Evolutionary conservation across 2,329 filamentous ascomycete genomes (phyloP), one percentile per base, ranked within the genome.

Genomic region (Diplodia seriata): DNA sequence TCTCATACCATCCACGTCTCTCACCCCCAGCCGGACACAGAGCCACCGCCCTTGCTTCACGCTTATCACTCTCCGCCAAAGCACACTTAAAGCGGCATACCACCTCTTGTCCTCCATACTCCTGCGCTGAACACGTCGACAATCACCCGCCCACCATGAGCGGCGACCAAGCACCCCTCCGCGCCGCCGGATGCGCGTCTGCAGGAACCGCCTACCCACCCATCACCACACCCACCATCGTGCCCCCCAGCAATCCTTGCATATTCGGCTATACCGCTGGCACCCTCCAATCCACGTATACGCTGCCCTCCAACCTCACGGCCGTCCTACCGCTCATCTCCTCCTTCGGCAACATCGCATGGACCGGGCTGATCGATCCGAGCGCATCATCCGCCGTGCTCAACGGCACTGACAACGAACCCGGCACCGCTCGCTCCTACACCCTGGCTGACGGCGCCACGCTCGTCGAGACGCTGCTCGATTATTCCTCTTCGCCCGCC

Each of bases 401-500:
- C 29, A 67, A 67, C 43, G 65, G 65, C 31, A 61, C 54, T 14
- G 33, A 54, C 65, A 43, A 59, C 54, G 49, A 56, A 47, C 55
- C 56, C 20, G 55, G 65, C 43, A 67, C 55, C 29, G 43, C 65
- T 11, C 54, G 65, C n/a, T n/a, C 38, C 20, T 67, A 67, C 55
- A 54, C 43, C 3, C 33, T 53, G 31, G 47, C 55, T 33, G 65
- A 57, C 33, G 65, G 55, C 65, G 55, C 55, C 15, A 36, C 14
- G 23, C n/a, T 67, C 31, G 36, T 61, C 43, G 65, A 67, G 15
- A 69, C 67, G 6, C 33, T 69, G 2, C 29, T 59, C 12, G 67
- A 54, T 6, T 74, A 73, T 59, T 70, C 68, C 26, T 73, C 72
- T 70, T 70, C n/a, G 23, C 31, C 26, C 26, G 26, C 26, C 49